These are phyloP conservation scores for Alternaria gansuensis DNA, from an alignment of 2,329 filamentous ascomycete species.

Conservation along the genomic window DNA sequence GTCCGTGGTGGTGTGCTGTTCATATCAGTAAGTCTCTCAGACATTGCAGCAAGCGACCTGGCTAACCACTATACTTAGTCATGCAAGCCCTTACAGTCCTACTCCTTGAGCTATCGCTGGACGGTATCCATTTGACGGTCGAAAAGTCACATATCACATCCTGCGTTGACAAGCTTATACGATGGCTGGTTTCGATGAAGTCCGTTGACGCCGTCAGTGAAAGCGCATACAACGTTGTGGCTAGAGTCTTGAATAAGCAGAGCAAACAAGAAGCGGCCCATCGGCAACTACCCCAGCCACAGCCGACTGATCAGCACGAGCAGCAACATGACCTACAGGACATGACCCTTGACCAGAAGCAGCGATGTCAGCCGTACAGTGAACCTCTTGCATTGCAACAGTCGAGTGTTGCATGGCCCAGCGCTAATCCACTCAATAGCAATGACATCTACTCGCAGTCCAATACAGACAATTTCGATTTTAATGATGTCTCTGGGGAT, in stretches of 20 bases:
- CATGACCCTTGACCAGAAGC: not conserved
- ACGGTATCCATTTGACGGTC: conserved; percentile 34
- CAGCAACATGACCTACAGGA: not conserved
- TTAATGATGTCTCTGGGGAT: not conserved
- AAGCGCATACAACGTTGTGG: conserved; percentile 38
- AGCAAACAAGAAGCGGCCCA: conserved; percentile 3
- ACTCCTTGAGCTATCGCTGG: conserved; percentile 49
- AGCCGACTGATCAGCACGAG: not conserved
- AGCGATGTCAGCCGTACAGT: not conserved
- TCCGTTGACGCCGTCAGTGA: conserved; percentile 38
- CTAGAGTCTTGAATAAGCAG: conserved; percentile 23
- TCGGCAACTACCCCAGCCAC: conserved; percentile 4
- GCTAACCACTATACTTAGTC: conserved; percentile 28
- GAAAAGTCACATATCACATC: conserved; percentile 35
- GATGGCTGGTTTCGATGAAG: conserved; percentile 46
- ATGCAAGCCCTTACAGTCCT: conserved; percentile 53
- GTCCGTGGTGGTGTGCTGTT: conserved; percentile 54
- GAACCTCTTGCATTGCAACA: conserved; percentile 7
- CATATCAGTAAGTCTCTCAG: conserved; percentile 28
- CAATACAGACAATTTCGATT: conserved; percentile 4
- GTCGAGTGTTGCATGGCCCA: not conserved
- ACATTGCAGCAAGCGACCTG: not conserved
- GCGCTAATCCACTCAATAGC: not conserved
- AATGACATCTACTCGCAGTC: conserved; percentile 3
- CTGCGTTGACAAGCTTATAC: conserved; percentile 40